Evolutionary conservation across 371 early-diverging fungal genomes (phyloP).

Genomic region (Dichotomocladium elegans): DNA sequence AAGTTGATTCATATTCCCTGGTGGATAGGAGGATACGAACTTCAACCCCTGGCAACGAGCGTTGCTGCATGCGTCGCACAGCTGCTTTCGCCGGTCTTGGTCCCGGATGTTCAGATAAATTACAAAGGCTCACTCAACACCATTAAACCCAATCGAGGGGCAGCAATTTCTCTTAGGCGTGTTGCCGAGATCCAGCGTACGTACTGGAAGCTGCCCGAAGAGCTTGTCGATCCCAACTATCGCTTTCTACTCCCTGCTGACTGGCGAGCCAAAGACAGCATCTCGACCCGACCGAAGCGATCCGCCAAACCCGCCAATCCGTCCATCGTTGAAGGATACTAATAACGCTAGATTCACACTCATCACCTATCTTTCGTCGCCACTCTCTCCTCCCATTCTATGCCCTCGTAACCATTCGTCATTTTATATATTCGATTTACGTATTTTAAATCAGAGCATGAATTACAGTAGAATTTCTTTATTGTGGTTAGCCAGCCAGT

Average conservation of each 20-base stretch:
- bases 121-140: slow-evolving; percentile 42
- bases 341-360: neutral
- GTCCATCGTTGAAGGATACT: slow-evolving; percentile 16
- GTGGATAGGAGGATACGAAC: slow-evolving; percentile 30
- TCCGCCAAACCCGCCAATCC: slow-evolving; percentile 31
- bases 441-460: no score
- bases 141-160: slow-evolving; percentile 54
- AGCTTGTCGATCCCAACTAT: slow-evolving; percentile 35
- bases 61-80: slow-evolving; percentile 44
- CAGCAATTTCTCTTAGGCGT: slow-evolving; percentile 40
- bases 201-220: slow-evolving; percentile 50
- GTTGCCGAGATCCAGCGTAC: slow-evolving; percentile 41
- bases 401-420: no score
- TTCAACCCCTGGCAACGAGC: slow-evolving; percentile 38
- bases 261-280: slow-evolving; percentile 54
- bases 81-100: slow-evolving; percentile 22
- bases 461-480: no score
- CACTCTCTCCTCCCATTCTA: neutral
- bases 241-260: slow-evolving; percentile 50
- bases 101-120: slow-evolving; percentile 14
- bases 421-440: no score
- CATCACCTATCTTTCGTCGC: neutral
- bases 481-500: no score
- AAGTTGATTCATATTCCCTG: neutral
- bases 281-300: slow-evolving; percentile 48